phyloP scores from a whole-genome alignment of 306 rosid genomes.

The Gleditsia sinensis region DNA sequence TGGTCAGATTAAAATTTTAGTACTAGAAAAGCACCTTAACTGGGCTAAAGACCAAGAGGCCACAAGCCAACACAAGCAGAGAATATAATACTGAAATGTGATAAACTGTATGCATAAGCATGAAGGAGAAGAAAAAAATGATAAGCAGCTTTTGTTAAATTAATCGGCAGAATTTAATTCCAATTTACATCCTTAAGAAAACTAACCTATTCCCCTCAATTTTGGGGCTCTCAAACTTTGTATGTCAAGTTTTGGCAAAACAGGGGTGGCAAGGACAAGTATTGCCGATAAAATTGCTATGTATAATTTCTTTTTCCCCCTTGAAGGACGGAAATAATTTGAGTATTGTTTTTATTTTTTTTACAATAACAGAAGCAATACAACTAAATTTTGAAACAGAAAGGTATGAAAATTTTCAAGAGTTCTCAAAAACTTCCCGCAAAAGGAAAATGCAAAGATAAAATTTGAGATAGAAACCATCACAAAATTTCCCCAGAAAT shows the following conservation, averaged over 20 bases:
- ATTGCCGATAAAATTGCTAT: not conserved
- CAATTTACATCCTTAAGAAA: not conserved
- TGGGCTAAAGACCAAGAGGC: not conserved
- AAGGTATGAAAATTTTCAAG: too few species aligned
- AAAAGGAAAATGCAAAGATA: not conserved
- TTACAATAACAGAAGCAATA: not conserved
- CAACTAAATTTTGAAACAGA: too few species aligned
- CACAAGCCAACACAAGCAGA: not conserved
- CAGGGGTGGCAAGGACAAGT: not conserved
- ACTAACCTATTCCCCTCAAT: not conserved
- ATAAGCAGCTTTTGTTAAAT: not conserved
- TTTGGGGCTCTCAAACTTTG: too few species aligned
- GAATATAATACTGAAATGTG: not conserved
- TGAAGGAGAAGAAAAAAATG: not conserved
- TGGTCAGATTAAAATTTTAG: not conserved
- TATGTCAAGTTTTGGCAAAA: not conserved
- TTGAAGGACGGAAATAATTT: too few species aligned
- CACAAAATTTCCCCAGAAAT: not conserved
- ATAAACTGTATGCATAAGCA: not conserved
- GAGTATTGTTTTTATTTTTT: too few species aligned
- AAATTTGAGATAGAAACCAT: conserved; percentile 3
- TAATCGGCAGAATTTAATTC: not conserved
- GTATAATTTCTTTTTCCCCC: too few species aligned
- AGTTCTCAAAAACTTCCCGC: not conserved
- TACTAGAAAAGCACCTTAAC: not conserved